Base-by-base conservation (phyloP, 2,329 filamentous ascomycete genomes). In the Hypomyces rosellus region DNA sequence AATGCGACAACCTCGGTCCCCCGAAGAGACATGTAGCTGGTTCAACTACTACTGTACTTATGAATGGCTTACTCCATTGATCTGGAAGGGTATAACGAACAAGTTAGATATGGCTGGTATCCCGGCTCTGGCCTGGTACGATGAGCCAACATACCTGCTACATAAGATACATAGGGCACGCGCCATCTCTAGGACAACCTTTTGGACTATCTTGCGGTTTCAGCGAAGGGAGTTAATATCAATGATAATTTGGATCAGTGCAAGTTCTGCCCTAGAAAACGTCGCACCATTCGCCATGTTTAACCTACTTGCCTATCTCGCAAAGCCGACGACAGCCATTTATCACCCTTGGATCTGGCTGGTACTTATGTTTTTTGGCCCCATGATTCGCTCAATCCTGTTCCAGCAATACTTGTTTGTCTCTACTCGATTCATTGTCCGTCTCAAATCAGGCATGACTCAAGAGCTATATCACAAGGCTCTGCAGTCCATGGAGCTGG, bases 351-450 rank as follows among this genome's bases (percentile, higher is more conserved):
- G 72, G 66, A 57, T 78, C 41, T 82, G 78, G 78, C 63, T 82
- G 9, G 54, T 74, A 2, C 67, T 81, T 34, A 68, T 81, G 52
- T 80, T 81, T 50, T 48, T 72, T 36, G 78, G 78, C 0, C 77
- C 76, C 1, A 30, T 69, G 38, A 59, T 65, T 4, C 73, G 74
- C 13, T 77, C 79, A 3, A 55, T 80, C 40, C 61, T 69, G 48
- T 78, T 74, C 54, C 77, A 82, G 59, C 76, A 77, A 55, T 82
- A 82, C 59, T 69, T 81, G 33, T 82, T 81, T 56, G 75, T 68
- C 2, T 77, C 76, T 6, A 81, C 78, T 2, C 70, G 77, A n/a
- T 63, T 81, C 39, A 64, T 80, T 34, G 76, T 81, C 36, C 74
- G 79, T 22, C 64, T 81, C 49, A 80, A 79, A 57, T 72, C 77